phyloP scores from a whole-genome alignment of 31 red algal species.

The Asparagopsis taxiformis region DNA sequence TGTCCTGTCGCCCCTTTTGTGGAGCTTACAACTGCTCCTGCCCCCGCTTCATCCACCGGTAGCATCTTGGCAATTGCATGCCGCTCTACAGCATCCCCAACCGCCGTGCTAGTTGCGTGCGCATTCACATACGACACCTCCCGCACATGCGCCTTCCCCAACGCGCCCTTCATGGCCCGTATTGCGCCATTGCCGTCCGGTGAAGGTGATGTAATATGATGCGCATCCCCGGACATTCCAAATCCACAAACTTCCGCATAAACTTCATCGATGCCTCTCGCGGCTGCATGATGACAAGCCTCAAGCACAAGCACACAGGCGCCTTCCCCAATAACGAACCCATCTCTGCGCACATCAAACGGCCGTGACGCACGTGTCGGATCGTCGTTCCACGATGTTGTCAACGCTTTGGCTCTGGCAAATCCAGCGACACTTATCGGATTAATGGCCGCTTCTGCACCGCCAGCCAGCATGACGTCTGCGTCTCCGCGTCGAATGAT shows the following conservation, averaged over 20 bases:
- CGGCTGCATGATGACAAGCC: constrained; percentile 20
- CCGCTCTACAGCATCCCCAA: constrained; percentile 61
- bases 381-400: background rate
- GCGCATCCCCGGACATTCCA: constrained; percentile 51
- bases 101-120: constrained; percentile 72
- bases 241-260: constrained; percentile 61
- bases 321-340: constrained; percentile 81
- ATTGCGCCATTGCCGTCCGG: constrained; percentile 60
- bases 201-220: constrained; percentile 64
- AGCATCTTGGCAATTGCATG: constrained; percentile 59
- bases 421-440: constrained; percentile 61
- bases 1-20: constrained; percentile 85
- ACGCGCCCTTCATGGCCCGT: constrained; percentile 39
- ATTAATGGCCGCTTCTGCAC: constrained; percentile 56
- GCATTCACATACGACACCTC: constrained; percentile 84
- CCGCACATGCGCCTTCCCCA: constrained; percentile 8
- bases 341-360: constrained; percentile 58
- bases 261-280: constrained; percentile 8
- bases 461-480: constrained; percentile 63
- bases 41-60: background rate
- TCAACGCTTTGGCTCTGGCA: constrained; percentile 50
- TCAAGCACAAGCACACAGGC: constrained; percentile 66
- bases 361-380: constrained; percentile 85
- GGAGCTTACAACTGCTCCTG: constrained; percentile 33
- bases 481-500: constrained; percentile 61